A percentile compares a stretch with the other conserved stretches of the same genome.
phyloP scores from a whole-genome alignment of 495 filamentous ascomycete genomes.

The Trichoderma orchidacearum region DNA sequence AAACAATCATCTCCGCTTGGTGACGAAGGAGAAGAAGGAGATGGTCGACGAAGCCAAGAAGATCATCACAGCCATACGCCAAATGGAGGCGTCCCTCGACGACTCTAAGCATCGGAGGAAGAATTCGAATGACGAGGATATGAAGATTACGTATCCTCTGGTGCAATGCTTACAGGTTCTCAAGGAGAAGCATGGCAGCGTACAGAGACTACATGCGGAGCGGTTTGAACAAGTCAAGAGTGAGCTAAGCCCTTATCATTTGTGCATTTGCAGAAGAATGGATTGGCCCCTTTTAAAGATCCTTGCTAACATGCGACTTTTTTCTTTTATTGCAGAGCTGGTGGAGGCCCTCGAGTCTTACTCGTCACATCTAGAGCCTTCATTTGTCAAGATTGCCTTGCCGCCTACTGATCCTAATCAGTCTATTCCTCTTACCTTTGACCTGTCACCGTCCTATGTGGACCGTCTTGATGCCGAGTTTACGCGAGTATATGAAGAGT shows the following conservation, averaged over 20 bases:
- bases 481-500: conserved; percentile 87
- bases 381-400: conserved; percentile 66
- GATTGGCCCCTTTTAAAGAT: background rate
- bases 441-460: conserved; percentile 81
- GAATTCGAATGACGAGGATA: conserved; percentile 37
- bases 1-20: conserved; percentile 66
- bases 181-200: conserved; percentile 70
- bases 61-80: conserved; percentile 70
- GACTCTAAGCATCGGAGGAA: conserved; percentile 54
- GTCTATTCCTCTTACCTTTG: conserved; percentile 65
- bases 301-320: background rate
- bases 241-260: conserved; percentile 26
- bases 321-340: conserved; percentile 45
- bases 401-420: conserved; percentile 68
- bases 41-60: conserved; percentile 77
- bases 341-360: conserved; percentile 89
- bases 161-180: conserved; percentile 60
- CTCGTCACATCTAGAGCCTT: conserved; percentile 80
- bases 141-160: conserved; percentile 70
- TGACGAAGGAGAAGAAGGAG: conserved; percentile 74
- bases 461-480: conserved; percentile 81
- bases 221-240: conserved; percentile 91
- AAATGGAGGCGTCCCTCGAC: conserved; percentile 86
- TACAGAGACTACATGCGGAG: conserved; percentile 73
- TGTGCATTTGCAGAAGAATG: background rate